A percentile compares a stretch with the other conserved stretches of the same genome.
Evolutionary conservation across 352 stramenopile genomes (phyloP).

Genomic region (Phytophthora ramorum): DNA sequence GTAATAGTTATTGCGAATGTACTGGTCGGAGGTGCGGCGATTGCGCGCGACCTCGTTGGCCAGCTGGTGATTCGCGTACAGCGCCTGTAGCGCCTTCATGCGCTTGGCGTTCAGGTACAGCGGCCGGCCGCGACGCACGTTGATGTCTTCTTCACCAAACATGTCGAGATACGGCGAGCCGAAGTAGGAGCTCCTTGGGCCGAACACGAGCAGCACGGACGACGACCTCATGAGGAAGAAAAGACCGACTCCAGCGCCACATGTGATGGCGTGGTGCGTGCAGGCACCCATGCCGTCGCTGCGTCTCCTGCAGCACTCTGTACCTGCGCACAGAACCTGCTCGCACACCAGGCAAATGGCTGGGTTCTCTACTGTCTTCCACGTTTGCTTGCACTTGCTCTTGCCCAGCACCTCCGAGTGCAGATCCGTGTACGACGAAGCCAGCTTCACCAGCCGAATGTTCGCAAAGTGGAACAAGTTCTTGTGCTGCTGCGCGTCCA

Average conservation of each 20-base stretch:
- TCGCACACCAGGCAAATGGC: slow-evolving; percentile 84
- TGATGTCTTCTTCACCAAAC: slow-evolving; percentile 91
- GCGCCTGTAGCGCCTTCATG: slow-evolving; percentile 70
- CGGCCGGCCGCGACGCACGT: slow-evolving; percentile 75
- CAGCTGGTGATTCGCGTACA: slow-evolving; percentile 84
- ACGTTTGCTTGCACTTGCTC: slow-evolving; percentile 78
- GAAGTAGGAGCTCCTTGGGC: slow-evolving; percentile 83
- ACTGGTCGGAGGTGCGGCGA: slow-evolving; percentile 86
- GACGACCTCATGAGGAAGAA: slow-evolving; percentile 88
- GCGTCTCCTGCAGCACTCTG: slow-evolving; percentile 77
- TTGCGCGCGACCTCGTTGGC: slow-evolving; percentile 85
- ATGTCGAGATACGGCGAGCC: slow-evolving; percentile 87
- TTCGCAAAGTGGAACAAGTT: slow-evolving; percentile 67
- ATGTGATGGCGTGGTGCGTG: slow-evolving; percentile 77
- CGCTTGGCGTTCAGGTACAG: slow-evolving; percentile 79
- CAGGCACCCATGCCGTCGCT: slow-evolving; percentile 79
- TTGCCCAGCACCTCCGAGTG: slow-evolving; percentile 75
- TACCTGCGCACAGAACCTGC: slow-evolving; percentile 80
- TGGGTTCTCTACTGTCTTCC: slow-evolving; percentile 78
- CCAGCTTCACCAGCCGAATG: slow-evolving; percentile 66
- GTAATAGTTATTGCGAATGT: slow-evolving; percentile 90
- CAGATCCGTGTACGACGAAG: slow-evolving; percentile 79
- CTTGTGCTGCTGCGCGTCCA: slow-evolving; percentile 41
- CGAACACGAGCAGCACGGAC: slow-evolving; percentile 79
- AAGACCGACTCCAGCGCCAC: slow-evolving; percentile 71